Evolutionary conservation across 2,329 filamentous ascomycete species (phyloP).

Genomic region (Dothideomycetes sp.): DNA sequence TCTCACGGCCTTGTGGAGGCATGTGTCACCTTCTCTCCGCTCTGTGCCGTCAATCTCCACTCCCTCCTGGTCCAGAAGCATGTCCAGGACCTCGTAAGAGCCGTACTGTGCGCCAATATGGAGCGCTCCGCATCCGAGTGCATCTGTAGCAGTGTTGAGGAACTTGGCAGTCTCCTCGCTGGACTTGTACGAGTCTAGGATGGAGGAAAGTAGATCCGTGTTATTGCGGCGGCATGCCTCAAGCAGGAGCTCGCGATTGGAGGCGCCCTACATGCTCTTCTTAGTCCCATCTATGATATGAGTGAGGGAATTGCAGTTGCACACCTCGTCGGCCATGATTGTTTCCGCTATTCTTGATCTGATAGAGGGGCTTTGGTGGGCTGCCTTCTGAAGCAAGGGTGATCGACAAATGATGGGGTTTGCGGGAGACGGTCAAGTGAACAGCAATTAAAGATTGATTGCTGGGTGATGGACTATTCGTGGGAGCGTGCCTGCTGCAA

Average conservation of each 20-base stretch:
- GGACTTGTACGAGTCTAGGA: constrained; percentile 48
- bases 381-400: too few species aligned
- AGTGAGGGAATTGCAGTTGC: background rate
- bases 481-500: too few species aligned
- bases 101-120: constrained; percentile 81
- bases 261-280: constrained; percentile 48
- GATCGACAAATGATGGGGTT: too few species aligned
- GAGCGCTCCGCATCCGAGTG: constrained; percentile 78
- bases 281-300: background rate
- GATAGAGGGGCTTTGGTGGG: background rate
- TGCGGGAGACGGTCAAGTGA: too few species aligned
- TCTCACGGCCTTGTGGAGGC: constrained; percentile 66
- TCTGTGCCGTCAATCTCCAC: constrained; percentile 76
- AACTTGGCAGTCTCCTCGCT: constrained; percentile 57
- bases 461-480: too few species aligned
- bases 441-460: too few species aligned
- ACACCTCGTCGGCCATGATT: constrained; percentile 11
- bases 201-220: constrained; percentile 67
- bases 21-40: constrained; percentile 62
- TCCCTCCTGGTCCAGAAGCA: constrained; percentile 70
- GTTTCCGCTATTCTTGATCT: background rate
- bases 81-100: constrained; percentile 76
- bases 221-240: constrained; percentile 93
- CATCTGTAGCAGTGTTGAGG: constrained; percentile 76
- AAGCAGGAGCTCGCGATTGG: constrained; percentile 72